Percentiles rank a stretch among this genome's conserved stretches.
Evolutionary conservation across 371 early-diverging fungal genomes (phyloP).

Genomic region (Mortierella sp.): DNA sequence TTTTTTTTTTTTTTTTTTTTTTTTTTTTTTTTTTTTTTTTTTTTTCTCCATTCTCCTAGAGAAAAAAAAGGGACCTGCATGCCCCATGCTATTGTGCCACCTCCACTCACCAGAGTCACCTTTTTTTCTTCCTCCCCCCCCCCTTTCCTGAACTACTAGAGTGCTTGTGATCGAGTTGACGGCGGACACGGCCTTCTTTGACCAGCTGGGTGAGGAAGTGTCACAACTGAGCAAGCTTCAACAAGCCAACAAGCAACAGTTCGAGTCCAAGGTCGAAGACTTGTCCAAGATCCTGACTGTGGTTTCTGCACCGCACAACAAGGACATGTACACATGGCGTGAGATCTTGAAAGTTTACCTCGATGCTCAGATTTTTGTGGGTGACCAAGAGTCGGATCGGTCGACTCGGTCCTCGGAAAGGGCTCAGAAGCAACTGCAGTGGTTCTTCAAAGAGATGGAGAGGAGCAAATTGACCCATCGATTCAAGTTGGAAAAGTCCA

Average conservation of each 20-base stretch:
- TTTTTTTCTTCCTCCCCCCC: not conserved
- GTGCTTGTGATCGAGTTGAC: conserved; percentile 65
- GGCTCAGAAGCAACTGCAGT: conserved; percentile 66
- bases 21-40: not conserved
- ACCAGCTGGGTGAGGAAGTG: conserved; percentile 61
- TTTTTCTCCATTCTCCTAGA: not conserved
- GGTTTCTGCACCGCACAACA: conserved; percentile 67
- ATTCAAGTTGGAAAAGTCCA: conserved; percentile 55
- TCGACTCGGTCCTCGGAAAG: conserved; percentile 60
- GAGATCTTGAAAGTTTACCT: conserved; percentile 75
- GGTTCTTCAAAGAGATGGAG: conserved; percentile 65
- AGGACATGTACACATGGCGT: conserved; percentile 80
- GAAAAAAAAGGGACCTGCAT: not conserved
- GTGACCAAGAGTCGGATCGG: conserved; percentile 60
- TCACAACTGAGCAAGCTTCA: conserved; percentile 56
- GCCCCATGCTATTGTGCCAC: not conserved
- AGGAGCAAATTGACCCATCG: conserved; percentile 37
- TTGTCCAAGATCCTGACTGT: conserved; percentile 59
- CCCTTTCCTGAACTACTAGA: conserved; percentile 16
- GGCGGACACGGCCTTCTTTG: conserved; percentile 70
- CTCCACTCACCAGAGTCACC: not conserved
- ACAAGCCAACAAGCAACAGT: conserved; percentile 52
- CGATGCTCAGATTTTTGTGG: conserved; percentile 75
- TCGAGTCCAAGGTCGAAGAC: conserved; percentile 58
- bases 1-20: not conserved